Base-by-base conservation (phyloP, 257 asterid species). In the Solanum pinnatisectum region DNA sequence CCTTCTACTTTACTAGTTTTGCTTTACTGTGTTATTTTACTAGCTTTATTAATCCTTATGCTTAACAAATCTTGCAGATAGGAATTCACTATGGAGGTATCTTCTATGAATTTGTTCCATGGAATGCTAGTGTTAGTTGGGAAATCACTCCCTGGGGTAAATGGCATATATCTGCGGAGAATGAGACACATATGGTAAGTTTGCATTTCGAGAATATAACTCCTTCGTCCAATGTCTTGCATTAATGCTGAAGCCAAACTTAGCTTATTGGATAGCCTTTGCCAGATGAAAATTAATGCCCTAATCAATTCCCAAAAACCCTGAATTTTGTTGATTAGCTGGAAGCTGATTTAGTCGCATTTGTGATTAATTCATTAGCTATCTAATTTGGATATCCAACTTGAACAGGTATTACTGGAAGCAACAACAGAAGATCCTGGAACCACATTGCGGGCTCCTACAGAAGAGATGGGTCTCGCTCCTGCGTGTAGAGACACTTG, bases 401-500 rank as follows among this genome's bases (percentile, higher is more conserved):
- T 23, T 36, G 79, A 88, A 86, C 92, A 97, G 99, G 98, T 95
- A 52, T 98, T 94, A 91, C 63, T 97, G 90, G 96, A 94, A 89
- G 98, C 96, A 27, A 95, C 91, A 77, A 91, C 98, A 35, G 87
- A 91, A 88, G 98, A 96, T 87, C 92, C 93, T 0, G 99, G 99
- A 60, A 94, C 98, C 13, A 91, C 98, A 44, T 68, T 97, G 90
- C 98, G 99, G n/a, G 99, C 99, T 88, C 99, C 99, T 76, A 97
- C 99, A 44, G 86, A 90, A 18, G 99, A 97, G 89, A 88, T 94
- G 11, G 99, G 99, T 65, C 90, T 97, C 13, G 95, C 98, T 84
- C 99, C 99, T 23, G 97, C 96, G 78, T 97, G 99, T 90, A 94
- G 86, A 88, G 99, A 97, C 91, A 95, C 98, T 87, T 96, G 99